These are phyloP conservation scores for Craterostigma plantagineum DNA, from an alignment of 257 asterid genomes.

Conservation along the genomic window DNA sequence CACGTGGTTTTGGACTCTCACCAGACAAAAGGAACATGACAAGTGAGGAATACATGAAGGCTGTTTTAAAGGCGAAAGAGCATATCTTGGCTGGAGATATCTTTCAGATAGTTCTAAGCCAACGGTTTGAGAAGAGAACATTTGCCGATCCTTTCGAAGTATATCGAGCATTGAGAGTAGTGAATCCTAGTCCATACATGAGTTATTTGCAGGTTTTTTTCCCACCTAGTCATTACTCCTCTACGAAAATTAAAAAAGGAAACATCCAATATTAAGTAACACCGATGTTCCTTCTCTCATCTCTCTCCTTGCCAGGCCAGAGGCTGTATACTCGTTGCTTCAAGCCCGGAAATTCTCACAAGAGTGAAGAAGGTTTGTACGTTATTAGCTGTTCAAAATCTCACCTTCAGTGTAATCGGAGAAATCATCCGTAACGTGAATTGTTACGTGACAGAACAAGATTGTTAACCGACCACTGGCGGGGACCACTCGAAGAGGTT, in stretches of 20 bases:
- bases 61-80: constrained; percentile 65
- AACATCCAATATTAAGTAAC: no score
- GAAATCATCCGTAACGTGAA: no score
- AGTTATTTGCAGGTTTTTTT: constrained; percentile 48
- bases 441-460: constrained; percentile 32
- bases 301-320: constrained; percentile 33
- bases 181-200: constrained; percentile 93
- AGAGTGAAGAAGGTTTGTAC: constrained; percentile 72
- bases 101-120: constrained; percentile 75
- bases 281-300: constrained; percentile 3
- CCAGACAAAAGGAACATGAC: constrained; percentile 43
- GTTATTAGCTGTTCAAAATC: no score
- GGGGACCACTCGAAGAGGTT: constrained; percentile 73
- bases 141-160: constrained; percentile 90
- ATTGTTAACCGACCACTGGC: constrained; percentile 71
- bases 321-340: constrained; percentile 78
- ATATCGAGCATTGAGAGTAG: constrained; percentile 77
- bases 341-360: constrained; percentile 81
- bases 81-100: constrained; percentile 78
- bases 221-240: neutral
- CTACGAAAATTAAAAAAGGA: no score
- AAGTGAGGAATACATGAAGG: constrained; percentile 53
- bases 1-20: constrained; percentile 26
- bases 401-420: no score
- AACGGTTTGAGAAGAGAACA: constrained; percentile 73